phyloP scores from a whole-genome alignment of 2,329 filamentous ascomycete genomes.

The Pseudogymnoascus sp. region DNA sequence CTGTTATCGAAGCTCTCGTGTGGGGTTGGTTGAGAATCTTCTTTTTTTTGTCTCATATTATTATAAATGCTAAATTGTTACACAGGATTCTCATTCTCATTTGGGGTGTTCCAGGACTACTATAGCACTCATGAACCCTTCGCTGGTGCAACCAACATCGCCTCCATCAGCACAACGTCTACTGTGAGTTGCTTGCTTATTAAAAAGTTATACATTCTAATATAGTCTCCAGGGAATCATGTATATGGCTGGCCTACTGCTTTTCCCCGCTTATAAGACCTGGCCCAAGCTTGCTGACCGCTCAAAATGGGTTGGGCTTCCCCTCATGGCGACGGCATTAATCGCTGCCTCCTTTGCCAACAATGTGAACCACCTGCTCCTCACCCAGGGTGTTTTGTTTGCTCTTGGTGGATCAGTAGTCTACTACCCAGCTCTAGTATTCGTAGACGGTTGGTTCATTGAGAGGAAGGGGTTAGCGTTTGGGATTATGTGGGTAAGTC shows the following conservation, averaged over 20 bases:
- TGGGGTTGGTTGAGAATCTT: constrained; percentile 36
- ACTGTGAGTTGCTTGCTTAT: constrained; percentile 31
- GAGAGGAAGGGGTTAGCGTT: constrained; percentile 37
- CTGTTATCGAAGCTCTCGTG: constrained; percentile 43
- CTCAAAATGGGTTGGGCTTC: constrained; percentile 27
- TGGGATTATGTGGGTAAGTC: constrained; percentile 38
- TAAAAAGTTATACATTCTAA: constrained; percentile 25
- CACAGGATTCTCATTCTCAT: constrained; percentile 30
- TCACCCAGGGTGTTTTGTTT: constrained; percentile 38
- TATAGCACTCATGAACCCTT: constrained; percentile 32
- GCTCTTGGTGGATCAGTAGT: constrained; percentile 33
- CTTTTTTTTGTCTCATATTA: constrained; percentile 19
- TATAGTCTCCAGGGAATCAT: constrained; percentile 29
- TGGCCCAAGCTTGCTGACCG: constrained; percentile 28
- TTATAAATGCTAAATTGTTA: constrained; percentile 17
- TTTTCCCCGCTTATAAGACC: constrained; percentile 16
- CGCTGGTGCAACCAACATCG: constrained; percentile 27
- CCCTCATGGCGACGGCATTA: constrained; percentile 28
- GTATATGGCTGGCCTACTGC: constrained; percentile 22
- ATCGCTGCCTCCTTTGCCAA: constrained; percentile 35
- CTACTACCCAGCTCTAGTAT: constrained; percentile 33
- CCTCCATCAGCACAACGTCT: constrained; percentile 32
- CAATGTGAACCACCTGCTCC: constrained; percentile 34
- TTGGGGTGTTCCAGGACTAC: constrained; percentile 36
- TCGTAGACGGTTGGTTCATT: constrained; percentile 41